These are phyloP conservation scores for Phytophthora colocasiae DNA, from an alignment of 352 stramenopile genomes.

Conservation along the genomic window DNA sequence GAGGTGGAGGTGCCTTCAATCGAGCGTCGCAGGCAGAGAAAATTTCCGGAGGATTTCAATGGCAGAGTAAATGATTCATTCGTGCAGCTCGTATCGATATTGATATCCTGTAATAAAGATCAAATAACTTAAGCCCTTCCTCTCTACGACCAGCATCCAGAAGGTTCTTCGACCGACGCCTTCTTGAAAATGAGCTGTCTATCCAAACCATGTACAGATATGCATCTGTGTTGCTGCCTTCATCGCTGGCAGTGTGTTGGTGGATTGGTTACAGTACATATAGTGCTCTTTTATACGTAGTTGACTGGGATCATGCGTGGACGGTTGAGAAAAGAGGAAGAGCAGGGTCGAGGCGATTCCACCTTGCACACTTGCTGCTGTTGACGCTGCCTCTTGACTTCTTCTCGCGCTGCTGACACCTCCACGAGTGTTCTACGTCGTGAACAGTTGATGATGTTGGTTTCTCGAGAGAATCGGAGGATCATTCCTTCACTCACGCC, in stretches of 20 bases:
- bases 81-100: conserved; percentile 29
- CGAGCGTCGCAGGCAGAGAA: background rate
- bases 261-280: conserved; percentile 4
- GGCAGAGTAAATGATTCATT: conserved; percentile 11
- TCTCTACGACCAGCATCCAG: conserved; percentile 5
- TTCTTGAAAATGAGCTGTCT: conserved; percentile 14
- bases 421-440: conserved; percentile 57
- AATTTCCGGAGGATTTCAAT: background rate
- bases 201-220: conserved; percentile 2
- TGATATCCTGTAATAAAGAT: conserved; percentile 32
- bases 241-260: background rate
- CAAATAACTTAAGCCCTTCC: conserved; percentile 37
- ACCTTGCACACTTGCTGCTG: conserved; percentile 34
- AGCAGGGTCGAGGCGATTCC: conserved; percentile 31
- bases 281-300: conserved; percentile 39
- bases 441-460: conserved; percentile 71
- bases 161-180: conserved; percentile 15
- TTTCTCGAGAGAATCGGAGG: conserved; percentile 66
- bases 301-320: conserved; percentile 59
- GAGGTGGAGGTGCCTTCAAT: too few relatives aligned
- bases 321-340: conserved; percentile 39
- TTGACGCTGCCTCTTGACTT: conserved; percentile 36
- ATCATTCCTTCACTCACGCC: conserved; percentile 74
- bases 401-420: conserved; percentile 42
- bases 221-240: conserved; percentile 1